Conservation (phyloP, 208 protist species). For the Leishmania arabica region DNA sequence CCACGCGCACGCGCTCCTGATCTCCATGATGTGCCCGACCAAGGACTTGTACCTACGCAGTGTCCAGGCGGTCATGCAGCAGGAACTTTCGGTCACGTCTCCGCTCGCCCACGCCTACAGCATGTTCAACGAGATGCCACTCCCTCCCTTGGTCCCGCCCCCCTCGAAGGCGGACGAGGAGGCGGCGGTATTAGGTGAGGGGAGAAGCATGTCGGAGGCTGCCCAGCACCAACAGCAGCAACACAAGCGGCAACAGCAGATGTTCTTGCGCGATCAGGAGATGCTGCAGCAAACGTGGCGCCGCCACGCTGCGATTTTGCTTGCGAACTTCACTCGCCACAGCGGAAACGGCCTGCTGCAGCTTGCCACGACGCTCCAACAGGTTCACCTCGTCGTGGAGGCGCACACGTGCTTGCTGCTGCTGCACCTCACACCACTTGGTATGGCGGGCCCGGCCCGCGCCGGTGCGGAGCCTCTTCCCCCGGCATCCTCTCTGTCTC, state of each 20-base stretch:
- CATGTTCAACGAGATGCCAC: conserved; percentile 79
- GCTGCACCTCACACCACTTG: conserved; percentile 49
- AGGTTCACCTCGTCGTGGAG: conserved; percentile 48
- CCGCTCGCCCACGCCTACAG: conserved; percentile 83
- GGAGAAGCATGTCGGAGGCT: neutral
- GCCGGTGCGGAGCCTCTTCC: conserved; percentile 28
- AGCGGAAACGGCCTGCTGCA: conserved; percentile 55
- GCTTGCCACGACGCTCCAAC: conserved; percentile 48
- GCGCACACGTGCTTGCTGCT: conserved; percentile 79
- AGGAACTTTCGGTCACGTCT: conserved; percentile 55
- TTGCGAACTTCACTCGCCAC: conserved; percentile 69
- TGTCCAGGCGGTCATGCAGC: conserved; percentile 57
- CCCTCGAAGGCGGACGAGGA: neutral
- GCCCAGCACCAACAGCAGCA: neutral
- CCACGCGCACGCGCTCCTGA: conserved; percentile 78
- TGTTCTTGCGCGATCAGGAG: conserved; percentile 18
- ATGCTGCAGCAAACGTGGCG: conserved; percentile 41
- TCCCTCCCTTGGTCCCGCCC: conserved; percentile 48
- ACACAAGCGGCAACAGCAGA: conserved; percentile 1
- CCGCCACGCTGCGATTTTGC: conserved; percentile 55
- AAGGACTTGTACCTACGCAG: conserved; percentile 70
- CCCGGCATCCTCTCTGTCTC: conserved; percentile 3
- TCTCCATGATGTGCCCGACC: conserved; percentile 86
- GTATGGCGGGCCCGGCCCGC: conserved; percentile 23
- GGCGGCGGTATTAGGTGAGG: neutral